These are phyloP conservation scores for Ulmus americana DNA, from an alignment of 331 rosid genomes.

Conservation along the genomic window DNA sequence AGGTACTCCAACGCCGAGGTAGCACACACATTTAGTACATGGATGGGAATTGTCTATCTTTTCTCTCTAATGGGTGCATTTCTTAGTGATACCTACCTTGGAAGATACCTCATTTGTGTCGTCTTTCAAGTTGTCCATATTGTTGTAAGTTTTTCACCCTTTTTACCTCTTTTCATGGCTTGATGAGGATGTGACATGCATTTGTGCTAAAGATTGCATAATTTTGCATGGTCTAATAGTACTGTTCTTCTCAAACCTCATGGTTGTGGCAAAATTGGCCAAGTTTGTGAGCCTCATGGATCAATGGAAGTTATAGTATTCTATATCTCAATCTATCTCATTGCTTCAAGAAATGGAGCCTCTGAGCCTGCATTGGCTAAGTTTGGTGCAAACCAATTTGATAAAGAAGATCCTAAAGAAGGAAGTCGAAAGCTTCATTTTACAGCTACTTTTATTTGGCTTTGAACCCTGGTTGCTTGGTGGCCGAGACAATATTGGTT, in stretches of 20 bases:
- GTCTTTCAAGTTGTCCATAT: conserved; percentile 40
- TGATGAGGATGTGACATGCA: not conserved
- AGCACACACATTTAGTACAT: conserved; percentile 51
- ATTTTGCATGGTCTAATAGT: conserved; percentile 40
- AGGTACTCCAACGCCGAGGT: conserved; percentile 54
- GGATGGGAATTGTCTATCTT: conserved; percentile 57
- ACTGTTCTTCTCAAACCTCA: conserved; percentile 41
- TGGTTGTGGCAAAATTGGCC: conserved; percentile 48
- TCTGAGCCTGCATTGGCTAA: conserved; percentile 54
- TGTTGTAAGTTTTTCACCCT: conserved; percentile 30
- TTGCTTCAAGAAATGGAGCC: conserved; percentile 57
- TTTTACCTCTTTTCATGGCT: not conserved
- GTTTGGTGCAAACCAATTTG: conserved; percentile 51
- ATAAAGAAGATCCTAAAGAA: conserved; percentile 40
- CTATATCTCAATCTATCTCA: conserved; percentile 47
- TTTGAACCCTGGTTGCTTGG: conserved; percentile 43
- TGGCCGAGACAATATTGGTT: conserved; percentile 49
- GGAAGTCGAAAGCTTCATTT: conserved; percentile 35
- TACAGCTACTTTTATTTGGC: conserved; percentile 60
- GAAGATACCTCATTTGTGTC: conserved; percentile 49
- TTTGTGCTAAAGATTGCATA: not conserved
- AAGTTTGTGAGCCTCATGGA: conserved; percentile 38
- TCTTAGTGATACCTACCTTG: conserved; percentile 58
- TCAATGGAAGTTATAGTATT: conserved; percentile 33
- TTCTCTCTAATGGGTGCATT: conserved; percentile 59